Evolutionary conservation across 495 filamentous ascomycete genomes (phyloP).

Genomic region (Aspergillus avenaceus): DNA sequence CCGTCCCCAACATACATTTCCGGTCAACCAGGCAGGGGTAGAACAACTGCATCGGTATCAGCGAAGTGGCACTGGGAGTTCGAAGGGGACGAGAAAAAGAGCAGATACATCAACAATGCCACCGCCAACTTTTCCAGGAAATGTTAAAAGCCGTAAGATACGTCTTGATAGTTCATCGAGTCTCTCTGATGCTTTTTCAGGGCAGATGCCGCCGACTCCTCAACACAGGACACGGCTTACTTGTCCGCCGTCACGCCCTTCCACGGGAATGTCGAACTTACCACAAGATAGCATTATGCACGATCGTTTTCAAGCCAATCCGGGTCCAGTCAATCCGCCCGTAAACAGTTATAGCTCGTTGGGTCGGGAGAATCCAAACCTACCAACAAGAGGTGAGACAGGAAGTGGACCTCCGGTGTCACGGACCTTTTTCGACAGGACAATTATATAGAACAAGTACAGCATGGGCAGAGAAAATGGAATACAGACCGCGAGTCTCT

Average conservation of each 20-base stretch:
- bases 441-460: conserved; percentile 1
- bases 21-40: conserved; percentile 32
- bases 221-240: conserved; percentile 21
- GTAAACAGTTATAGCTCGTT: neutral
- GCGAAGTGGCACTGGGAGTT: conserved; percentile 47
- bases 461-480: too few relatives aligned
- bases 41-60: conserved; percentile 43
- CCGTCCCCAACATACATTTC: conserved; percentile 21
- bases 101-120: conserved; percentile 22
- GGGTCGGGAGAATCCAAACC: neutral
- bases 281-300: conserved; percentile 13
- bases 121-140: conserved; percentile 19
- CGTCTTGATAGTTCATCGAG: neutral
- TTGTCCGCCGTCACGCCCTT: conserved; percentile 11
- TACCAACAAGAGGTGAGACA: neutral
- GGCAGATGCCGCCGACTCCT: conserved; percentile 14
- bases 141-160: conserved; percentile 18
- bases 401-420: conserved; percentile 4
- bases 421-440: conserved; percentile 14
- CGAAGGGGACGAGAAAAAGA: conserved; percentile 20
- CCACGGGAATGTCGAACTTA: conserved; percentile 13
- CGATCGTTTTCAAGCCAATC: conserved; percentile 11
- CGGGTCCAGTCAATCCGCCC: neutral
- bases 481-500: neutral
- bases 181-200: conserved; percentile 3